phyloP scores from a whole-genome alignment of 371 early-diverging fungal genomes.

The Mortierella sp. region DNA sequence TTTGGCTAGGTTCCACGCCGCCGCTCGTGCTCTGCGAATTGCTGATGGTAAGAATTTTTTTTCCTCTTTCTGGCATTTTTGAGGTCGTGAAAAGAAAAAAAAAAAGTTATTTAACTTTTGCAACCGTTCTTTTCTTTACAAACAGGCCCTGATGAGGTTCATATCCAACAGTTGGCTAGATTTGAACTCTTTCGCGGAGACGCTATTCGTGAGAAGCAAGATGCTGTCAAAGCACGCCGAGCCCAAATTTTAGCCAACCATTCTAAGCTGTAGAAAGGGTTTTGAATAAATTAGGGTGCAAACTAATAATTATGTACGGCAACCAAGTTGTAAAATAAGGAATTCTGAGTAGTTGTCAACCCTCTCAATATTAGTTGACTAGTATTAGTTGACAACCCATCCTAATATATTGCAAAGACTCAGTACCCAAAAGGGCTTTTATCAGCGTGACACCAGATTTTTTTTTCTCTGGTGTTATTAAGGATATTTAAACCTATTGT shows the following conservation, averaged over 20 bases:
- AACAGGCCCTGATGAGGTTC: conserved; percentile 89
- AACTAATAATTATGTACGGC: too few species aligned
- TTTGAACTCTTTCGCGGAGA: conserved; percentile 68
- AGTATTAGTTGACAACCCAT: too few species aligned
- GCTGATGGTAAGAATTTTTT: conserved; percentile 77
- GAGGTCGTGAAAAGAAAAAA: neutral
- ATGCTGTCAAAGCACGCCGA: conserved; percentile 36
- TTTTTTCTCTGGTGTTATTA: too few species aligned
- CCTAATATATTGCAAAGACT: too few species aligned
- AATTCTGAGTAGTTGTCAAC: too few species aligned
- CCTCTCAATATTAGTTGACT: too few species aligned
- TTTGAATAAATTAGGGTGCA: neutral
- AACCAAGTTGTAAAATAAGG: too few species aligned
- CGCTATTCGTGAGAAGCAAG: conserved; percentile 31
- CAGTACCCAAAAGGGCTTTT: too few species aligned
- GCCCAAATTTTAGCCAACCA: conserved; percentile 32
- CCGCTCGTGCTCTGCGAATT: conserved; percentile 86
- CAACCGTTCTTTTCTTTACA: neutral
- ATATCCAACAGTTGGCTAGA: conserved; percentile 78
- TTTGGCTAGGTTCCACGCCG: conserved; percentile 87
- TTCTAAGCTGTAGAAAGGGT: conserved; percentile 29
- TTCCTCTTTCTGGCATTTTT: neutral
- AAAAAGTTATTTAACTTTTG: conserved; percentile 1
- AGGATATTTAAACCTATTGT: too few species aligned
- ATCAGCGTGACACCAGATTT: too few species aligned